Evolutionary conservation across 2,329 filamentous ascomycete species (phyloP), one percentile per base, ranked within the genome.

Genomic region (Colletotrichum spaethianum): DNA sequence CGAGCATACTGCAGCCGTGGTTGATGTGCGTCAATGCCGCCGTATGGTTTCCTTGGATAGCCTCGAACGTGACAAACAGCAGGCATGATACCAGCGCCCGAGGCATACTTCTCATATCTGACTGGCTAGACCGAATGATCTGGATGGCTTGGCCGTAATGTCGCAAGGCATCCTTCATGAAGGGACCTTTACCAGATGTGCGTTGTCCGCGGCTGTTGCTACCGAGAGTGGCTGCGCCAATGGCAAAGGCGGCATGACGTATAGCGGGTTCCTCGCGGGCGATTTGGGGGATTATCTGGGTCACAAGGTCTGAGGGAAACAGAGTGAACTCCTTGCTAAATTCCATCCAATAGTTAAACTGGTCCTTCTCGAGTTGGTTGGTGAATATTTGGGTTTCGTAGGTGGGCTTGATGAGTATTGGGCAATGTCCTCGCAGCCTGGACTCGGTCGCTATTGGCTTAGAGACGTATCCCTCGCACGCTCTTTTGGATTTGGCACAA

Each of bases 61-160:
- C 74, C 56, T 84, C 83, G 62, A 84, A 84, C 71, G 82, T 84
- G 48, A 84, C 80, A 64, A 84, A 84, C 0, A 84, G 74, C 2
- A 84, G 74, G 0, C 82, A 84, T 1, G 82, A 81, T 9, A 84
- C 67, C 55, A 84, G 66, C 0, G 82, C 82, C 1, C 82, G 83
- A 4, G 67, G 60, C 6, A 12, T 82, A 83, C 28, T 82, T 75
- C 18, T 83, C 63, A 0, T 80, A 77, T 36, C 82, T 78, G 16
- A 75, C 77, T 8, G 76, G 79, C 6, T 81, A 79, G 36, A 73
- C 75, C 2, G 82, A 78, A 63, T 79, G 23, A 83, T 71, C 1
- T 80, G 80, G n/a, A 84, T 75, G 4, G 83, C 82, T 57, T 82
- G 78, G 59, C 83, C 83, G 53, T 84, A 84, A 69, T 82, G 82